Percentiles rank a stretch among this genome's conserved stretches.
These are phyloP conservation scores for Fusarium drepaniforme DNA, from an alignment of 2,329 filamentous ascomycete genomes.

Conservation along the genomic window DNA sequence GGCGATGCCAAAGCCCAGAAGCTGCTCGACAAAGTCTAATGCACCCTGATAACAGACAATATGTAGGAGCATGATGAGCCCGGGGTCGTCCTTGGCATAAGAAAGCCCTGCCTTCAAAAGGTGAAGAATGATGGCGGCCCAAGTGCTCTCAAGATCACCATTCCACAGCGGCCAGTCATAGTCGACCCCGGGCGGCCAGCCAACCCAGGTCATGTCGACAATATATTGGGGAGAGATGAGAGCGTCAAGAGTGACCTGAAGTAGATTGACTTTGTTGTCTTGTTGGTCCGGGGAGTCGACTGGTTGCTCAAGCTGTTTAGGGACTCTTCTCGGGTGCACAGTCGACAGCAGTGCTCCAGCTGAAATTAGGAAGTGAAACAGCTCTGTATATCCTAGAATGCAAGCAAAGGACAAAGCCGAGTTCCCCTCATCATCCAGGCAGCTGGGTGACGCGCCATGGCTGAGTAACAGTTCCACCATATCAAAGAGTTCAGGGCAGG, in stretches of 20 bases:
- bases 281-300: not conserved
- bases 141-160: not conserved
- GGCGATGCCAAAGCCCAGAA: not conserved
- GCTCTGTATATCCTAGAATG: slow-evolving; percentile 11
- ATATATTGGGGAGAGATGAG: slow-evolving; percentile 15
- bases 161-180: slow-evolving; percentile 4
- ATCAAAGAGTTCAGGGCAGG: slow-evolving; percentile 12
- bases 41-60: slow-evolving; percentile 7
- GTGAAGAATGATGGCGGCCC: slow-evolving; percentile 7
- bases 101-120: not conserved
- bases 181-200: slow-evolving; percentile 14
- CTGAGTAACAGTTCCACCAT: slow-evolving; percentile 9
- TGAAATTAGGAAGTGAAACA: not conserved
- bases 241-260: slow-evolving; percentile 17
- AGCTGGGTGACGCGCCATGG: slow-evolving; percentile 4
- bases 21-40: not conserved
- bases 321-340: not conserved
- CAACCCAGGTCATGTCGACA: slow-evolving; percentile 14
- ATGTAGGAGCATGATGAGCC: slow-evolving; percentile 18
- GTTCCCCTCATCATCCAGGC: not conserved
- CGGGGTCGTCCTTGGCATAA: not conserved
- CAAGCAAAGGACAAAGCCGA: slow-evolving; percentile 17
- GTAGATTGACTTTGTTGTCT: not conserved
- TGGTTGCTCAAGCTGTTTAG: not conserved
- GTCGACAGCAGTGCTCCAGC: not conserved